Conservation (phyloP, 2,329 filamentous ascomycete genomes). For the Talaromyces sp. region DNA sequence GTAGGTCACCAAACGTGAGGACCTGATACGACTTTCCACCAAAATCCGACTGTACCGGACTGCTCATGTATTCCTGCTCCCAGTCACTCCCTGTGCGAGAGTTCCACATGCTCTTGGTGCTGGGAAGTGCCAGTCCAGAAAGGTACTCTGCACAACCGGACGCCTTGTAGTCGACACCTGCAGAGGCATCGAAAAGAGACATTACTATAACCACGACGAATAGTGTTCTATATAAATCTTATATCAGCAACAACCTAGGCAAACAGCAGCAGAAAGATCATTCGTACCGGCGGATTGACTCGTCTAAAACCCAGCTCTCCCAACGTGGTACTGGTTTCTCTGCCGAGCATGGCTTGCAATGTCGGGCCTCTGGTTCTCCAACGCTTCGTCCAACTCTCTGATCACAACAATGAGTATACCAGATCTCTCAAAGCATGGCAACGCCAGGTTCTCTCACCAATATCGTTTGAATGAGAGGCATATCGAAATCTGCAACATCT, state of each 20-base stretch:
- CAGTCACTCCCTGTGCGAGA: slow-evolving; percentile 3
- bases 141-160: slow-evolving; percentile 6
- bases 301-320: slow-evolving; percentile 7
- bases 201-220: slow-evolving; percentile 2
- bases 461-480: slow-evolving; percentile 3
- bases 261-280: neutral
- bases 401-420: neutral
- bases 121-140: neutral
- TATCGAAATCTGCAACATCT: neutral
- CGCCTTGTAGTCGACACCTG: neutral
- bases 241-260: neutral
- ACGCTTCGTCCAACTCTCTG: slow-evolving; percentile 1
- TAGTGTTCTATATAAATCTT: neutral
- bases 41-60: slow-evolving; percentile 1
- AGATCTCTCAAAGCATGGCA: neutral
- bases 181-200: slow-evolving; percentile 7
- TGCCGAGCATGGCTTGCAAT: neutral
- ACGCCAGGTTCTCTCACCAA: neutral
- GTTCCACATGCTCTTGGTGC: slow-evolving; percentile 11
- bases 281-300: slow-evolving; percentile 9
- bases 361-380: neutral
- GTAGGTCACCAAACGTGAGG: slow-evolving; percentile 5
- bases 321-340: neutral
- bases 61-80: slow-evolving; percentile 4
- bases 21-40: neutral